Conservation (phyloP, 148 eudicot genomes). For the Camellia sinensis region DNA sequence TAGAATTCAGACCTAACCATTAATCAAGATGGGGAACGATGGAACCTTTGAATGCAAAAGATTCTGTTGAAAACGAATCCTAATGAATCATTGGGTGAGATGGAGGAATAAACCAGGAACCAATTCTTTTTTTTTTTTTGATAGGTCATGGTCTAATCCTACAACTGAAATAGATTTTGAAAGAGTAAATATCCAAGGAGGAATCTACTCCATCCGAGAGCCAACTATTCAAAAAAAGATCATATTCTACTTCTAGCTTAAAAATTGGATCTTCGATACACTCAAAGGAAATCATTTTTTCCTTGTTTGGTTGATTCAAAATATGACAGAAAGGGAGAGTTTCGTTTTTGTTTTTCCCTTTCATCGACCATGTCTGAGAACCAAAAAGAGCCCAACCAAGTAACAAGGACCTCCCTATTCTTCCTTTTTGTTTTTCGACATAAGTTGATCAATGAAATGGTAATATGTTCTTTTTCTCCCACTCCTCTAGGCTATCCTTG, state of each 20-base stretch:
- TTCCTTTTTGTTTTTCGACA: neutral
- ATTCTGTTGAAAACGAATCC: neutral
- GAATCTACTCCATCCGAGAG: too few relatives aligned
- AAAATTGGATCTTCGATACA: too few relatives aligned
- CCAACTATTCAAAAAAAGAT: too few relatives aligned
- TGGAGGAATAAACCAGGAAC: neutral
- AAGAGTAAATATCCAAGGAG: too few relatives aligned
- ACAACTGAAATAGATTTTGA: neutral
- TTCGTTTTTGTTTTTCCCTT: neutral
- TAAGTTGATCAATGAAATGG: neutral
- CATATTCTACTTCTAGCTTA: too few relatives aligned
- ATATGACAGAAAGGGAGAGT: neutral
- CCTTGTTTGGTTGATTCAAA: slow-evolving; percentile 3
- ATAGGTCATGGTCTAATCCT: neutral
- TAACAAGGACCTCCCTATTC: neutral
- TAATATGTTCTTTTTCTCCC: neutral
- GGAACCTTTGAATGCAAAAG: neutral
- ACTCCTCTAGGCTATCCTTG: slow-evolving; percentile 73
- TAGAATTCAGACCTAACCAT: neutral
- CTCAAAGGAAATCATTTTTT: neutral
- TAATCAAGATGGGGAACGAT: neutral
- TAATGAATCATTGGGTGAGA: neutral
- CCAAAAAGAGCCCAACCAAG: neutral
- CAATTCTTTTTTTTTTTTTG: neutral
- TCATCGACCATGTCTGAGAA: neutral